These are phyloP conservation scores for Termitomyces sp. DNA, from an alignment of 768 basidiomycete genomes.

Conservation along the genomic window DNA sequence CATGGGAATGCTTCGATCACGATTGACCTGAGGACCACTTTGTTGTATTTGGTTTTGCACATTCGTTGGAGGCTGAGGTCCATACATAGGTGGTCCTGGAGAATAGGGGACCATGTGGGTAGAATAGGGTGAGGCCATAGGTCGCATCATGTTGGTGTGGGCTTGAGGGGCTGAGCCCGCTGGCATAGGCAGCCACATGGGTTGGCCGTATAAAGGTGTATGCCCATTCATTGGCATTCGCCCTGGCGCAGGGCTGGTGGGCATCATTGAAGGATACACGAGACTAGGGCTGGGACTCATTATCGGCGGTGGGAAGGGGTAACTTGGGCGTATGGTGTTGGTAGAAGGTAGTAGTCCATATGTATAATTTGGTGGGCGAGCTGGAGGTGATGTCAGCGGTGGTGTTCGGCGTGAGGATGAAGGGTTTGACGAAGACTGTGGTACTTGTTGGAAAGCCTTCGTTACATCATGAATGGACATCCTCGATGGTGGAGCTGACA, in stretches of 20 bases:
- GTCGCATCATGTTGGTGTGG: slow-evolving; percentile 50
- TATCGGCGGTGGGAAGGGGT: slow-evolving; percentile 67
- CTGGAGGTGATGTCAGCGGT: slow-evolving; percentile 49
- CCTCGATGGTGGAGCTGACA: slow-evolving; percentile 57
- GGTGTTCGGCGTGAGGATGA: slow-evolving; percentile 41
- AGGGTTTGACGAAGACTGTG: slow-evolving; percentile 47
- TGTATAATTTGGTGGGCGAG: slow-evolving; percentile 36
- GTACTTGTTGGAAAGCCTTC: slow-evolving; percentile 85
- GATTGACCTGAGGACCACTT: slow-evolving; percentile 30
- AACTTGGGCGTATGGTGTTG: slow-evolving; percentile 51
- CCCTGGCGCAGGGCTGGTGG: slow-evolving; percentile 59
- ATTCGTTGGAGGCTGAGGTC: slow-evolving; percentile 36
- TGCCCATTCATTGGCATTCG: slow-evolving; percentile 63
- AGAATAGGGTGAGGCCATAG: slow-evolving; percentile 60
- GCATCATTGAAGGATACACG: slow-evolving; percentile 58
- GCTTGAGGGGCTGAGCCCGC: slow-evolving; percentile 43
- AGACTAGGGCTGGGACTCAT: slow-evolving; percentile 65
- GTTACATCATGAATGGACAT: slow-evolving; percentile 84
- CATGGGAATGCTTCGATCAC: slow-evolving; percentile 53
- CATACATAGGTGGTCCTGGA: slow-evolving; percentile 47
- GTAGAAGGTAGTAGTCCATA: slow-evolving; percentile 44
- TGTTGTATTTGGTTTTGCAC: slow-evolving; percentile 41
- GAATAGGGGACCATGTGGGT: slow-evolving; percentile 65
- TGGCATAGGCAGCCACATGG: slow-evolving; percentile 62
- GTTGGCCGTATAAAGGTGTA: slow-evolving; percentile 54